A percentile compares a stretch with the other conserved stretches of the same genome.
These are phyloP conservation scores for Viola pubescens DNA, from an alignment of 441 rosid genomes.

Conservation along the genomic window DNA sequence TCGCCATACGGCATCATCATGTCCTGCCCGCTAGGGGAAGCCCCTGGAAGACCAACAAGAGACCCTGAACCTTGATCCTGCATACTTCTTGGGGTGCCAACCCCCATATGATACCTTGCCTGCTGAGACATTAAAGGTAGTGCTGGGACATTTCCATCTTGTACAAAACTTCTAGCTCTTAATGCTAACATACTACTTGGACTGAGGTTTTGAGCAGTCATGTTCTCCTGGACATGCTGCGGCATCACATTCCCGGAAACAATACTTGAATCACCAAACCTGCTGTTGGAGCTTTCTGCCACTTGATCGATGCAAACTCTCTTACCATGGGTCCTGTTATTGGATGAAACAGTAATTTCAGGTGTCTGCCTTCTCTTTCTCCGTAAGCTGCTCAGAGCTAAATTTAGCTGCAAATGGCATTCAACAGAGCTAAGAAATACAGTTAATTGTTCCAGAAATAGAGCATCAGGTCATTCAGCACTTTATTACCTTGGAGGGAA, in stretches of 20 bases:
- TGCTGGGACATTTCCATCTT: constrained; percentile 47
- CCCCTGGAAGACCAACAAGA: constrained; percentile 37
- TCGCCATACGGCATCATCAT: constrained; percentile 53
- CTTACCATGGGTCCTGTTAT: constrained; percentile 64
- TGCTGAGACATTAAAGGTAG: constrained; percentile 49
- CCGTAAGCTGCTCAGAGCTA: constrained; percentile 48
- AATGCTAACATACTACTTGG: constrained; percentile 35
- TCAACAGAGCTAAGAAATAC: constrained; percentile 18
- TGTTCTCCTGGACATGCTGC: constrained; percentile 50
- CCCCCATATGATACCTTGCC: constrained; percentile 45
- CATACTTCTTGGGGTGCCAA: constrained; percentile 46
- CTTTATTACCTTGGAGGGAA: constrained; percentile 47
- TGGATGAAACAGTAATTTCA: constrained; percentile 55
- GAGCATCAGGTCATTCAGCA: neutral
- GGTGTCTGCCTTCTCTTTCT: constrained; percentile 70
- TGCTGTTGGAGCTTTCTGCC: constrained; percentile 55
- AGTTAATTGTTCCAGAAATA: constrained; percentile 14
- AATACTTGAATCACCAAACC: constrained; percentile 41
- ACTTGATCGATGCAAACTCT: constrained; percentile 66
- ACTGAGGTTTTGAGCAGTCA: constrained; percentile 45
- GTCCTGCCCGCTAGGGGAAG: constrained; percentile 61
- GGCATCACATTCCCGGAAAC: constrained; percentile 43
- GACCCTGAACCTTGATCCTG: constrained; percentile 58
- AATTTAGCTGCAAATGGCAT: constrained; percentile 56
- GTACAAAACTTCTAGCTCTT: constrained; percentile 44